Evolutionary conservation across 139 green algal species (phyloP), one percentile per base, ranked within the genome.

Genomic region (Dunaliella primolecta): DNA sequence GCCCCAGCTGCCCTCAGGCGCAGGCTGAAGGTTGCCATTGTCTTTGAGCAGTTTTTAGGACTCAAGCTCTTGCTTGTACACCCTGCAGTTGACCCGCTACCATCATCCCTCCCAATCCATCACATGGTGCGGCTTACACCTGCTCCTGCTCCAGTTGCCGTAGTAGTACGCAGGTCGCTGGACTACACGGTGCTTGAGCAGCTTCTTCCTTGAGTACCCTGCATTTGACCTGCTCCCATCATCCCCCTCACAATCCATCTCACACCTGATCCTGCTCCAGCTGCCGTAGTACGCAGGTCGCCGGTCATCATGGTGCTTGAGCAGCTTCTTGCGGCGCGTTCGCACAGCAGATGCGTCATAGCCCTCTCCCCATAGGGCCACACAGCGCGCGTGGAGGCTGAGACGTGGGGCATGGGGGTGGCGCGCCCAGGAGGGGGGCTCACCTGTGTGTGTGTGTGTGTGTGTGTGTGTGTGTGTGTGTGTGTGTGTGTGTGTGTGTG

Each of bases 221-320:
- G 36, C 27, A 78, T 80, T 32, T 82, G 34, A n/a, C 31, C n/a
- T 32, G 15, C 35, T 35, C 75, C 46, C 34, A 81, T 33, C 29
- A 27, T 1, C 7, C 81, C 71, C n/a, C 81, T 3, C 30, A 11
- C 75, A 23, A 15, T 37, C 36, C 29, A 1, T 3, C 24, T 2
- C 75, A 0, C 75, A 91, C 89, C 89, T 93, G 84, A 79, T 82
- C 2, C 71, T 34, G 71, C 76, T 75, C 76, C 80, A 88, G 77
- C 88, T 93, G 75, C 93, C 92, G 77, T 93, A 93, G 87, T 85
- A 95, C 32, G 93, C 71, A n/a, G 93, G 93, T 34, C 93, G 82
- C 84, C 78, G 71, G 84, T 36, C 85, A 78, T 87, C 86, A 34
- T 81, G 1, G 80, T 87, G 83, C 74, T 83, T 77, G 1, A 92